Evolutionary conservation across 2,329 filamentous ascomycete species (phyloP).

Genomic region (Colletotrichum sp.): DNA sequence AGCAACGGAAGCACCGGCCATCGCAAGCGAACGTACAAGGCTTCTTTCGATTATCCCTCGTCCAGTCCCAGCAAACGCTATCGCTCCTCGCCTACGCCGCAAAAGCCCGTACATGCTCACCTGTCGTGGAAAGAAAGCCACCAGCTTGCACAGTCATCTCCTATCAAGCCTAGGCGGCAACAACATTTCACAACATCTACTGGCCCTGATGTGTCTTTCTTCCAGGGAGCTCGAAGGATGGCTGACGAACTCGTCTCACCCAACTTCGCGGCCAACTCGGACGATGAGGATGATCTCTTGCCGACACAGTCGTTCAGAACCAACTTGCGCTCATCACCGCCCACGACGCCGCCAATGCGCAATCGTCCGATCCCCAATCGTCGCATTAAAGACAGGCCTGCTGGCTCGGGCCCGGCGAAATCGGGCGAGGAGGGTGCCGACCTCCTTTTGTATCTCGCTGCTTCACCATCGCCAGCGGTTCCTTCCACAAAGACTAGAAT

Average conservation of each 20-base stretch:
- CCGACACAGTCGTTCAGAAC: conserved; percentile 77
- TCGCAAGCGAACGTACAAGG: conserved; percentile 68
- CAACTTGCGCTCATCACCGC: conserved; percentile 78
- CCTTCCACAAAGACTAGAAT: conserved; percentile 56
- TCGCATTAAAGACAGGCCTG: conserved; percentile 53
- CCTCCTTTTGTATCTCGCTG: conserved; percentile 82
- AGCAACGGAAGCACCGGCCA: conserved; percentile 71
- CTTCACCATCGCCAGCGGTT: conserved; percentile 86
- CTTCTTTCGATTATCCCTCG: conserved; percentile 59
- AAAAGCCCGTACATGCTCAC: conserved; percentile 62
- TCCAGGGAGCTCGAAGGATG: conserved; percentile 72
- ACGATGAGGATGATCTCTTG: conserved; percentile 85
- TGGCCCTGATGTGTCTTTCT: conserved; percentile 79
- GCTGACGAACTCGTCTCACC: conserved; percentile 66
- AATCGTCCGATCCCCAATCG: conserved; percentile 52
- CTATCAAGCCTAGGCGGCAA: conserved; percentile 78
- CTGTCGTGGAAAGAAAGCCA: conserved; percentile 79
- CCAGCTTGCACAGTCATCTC: conserved; percentile 84
- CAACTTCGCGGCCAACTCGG: conserved; percentile 68
- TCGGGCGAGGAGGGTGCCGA: conserved; percentile 81
- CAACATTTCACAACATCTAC: conserved; percentile 76
- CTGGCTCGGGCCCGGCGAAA: conserved; percentile 55
- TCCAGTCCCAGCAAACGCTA: conserved; percentile 73
- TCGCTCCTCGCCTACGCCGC: conserved; percentile 67
- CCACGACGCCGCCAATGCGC: conserved; percentile 79